Base-by-base conservation (phyloP, 2,329 filamentous ascomycete genomes). In the Ceratocystis colombiana region DNA sequence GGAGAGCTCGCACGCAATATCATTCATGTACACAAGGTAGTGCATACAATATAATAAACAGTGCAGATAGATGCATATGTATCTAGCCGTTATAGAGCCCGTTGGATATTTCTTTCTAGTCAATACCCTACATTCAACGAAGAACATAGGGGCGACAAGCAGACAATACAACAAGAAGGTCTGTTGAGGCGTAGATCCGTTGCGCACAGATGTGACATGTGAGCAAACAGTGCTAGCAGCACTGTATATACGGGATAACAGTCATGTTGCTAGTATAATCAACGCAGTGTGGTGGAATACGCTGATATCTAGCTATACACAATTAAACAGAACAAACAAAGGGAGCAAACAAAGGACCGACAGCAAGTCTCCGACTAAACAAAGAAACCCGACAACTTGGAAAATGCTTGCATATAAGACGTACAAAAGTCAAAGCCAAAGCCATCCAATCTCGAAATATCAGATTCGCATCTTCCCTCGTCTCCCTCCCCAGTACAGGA, bases 401-500 rank as follows among this genome's bases (percentile, higher is more conserved):
- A 30, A 57, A 57, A 57, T 57, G 53, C 53, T 28, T 57, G 53
- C 53, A 30, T 33, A 57, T n/a, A 57, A 57, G 22, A 57, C 20
- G 22, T 4, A 12, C 5, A 30, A 10, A 57, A 57, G 15, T 25
- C 30, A 25, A 57, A 33, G 28, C 22, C 50, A 57, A 57, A 28
- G 53, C 53, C 53, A 30, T 57, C 25, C 17, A 57, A 57, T 57
- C 53, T 57, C 5, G 53, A 57, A 28, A 57, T 57, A 57, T 57
- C 50, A 30, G 53, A 57, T 12, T 30, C 46, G 37, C 37, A 41
- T 41, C 37, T 41, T 12, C 37, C 37, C 37, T 12, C 37, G 37
- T 41, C 37, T 41, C 10, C 37, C 37, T 41, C 37, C 37, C 37
- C 37, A 41, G 37, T 12, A 41, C 10, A 12, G 37, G 10, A 41